These are phyloP conservation scores for Paramecium tetraurelia DNA, from an alignment of 73 alveolate species.

Conservation along the genomic window DNA sequence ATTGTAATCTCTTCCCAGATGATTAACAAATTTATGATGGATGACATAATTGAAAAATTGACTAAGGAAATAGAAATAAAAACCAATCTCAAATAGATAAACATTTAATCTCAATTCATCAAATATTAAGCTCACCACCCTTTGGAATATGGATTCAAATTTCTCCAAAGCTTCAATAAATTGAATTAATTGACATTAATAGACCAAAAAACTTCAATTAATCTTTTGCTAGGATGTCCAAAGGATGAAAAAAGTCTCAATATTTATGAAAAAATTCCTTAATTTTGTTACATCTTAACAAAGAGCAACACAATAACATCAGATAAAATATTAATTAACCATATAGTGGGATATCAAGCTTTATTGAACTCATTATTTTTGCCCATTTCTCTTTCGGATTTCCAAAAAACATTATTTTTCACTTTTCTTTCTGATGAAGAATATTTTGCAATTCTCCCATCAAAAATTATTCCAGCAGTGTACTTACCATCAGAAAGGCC, in stretches of 20 bases:
- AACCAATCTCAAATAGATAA: not conserved
- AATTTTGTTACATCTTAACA: not conserved
- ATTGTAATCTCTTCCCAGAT: not conserved
- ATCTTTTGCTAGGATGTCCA: not conserved
- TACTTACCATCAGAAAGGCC: not conserved
- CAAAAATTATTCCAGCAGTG: not conserved
- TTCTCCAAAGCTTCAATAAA: not conserved
- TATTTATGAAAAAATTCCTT: not conserved
- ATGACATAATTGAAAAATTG: not conserved
- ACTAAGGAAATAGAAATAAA: not conserved
- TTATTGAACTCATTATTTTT: not conserved
- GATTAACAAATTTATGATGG: not conserved
- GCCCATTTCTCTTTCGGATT: not conserved
- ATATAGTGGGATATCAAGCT: not conserved
- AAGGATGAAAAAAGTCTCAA: not conserved
- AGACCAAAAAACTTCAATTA: not conserved
- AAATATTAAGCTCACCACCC: not conserved
- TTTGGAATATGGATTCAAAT: not conserved
- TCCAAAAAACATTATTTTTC: not conserved
- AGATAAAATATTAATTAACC: not conserved
- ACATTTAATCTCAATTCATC: not conserved
- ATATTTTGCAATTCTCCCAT: not conserved
- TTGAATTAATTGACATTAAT: not conserved
- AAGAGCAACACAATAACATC: not conserved
- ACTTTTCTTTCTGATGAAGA: constrained; percentile 1